Evolutionary conservation across 2,329 filamentous ascomycete genomes (phyloP), one percentile per base, ranked within the genome.

Genomic region (Myriosclerotinia duriaeana): DNA sequence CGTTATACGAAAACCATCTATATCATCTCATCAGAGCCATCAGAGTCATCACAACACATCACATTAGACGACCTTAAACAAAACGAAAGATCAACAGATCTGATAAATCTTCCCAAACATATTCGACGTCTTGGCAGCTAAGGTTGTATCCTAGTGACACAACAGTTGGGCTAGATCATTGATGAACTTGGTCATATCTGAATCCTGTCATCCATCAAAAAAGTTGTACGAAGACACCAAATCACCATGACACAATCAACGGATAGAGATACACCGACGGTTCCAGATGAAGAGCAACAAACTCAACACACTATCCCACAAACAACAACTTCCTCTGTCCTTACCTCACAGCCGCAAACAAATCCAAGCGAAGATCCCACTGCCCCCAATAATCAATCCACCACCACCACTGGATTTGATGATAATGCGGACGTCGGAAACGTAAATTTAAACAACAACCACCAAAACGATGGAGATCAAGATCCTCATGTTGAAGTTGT

Each of bases 401-500:
- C 17, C 17, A 46, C 40, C 8, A 15, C 17, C 26, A 22, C 5
- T 36, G 14, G 22, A 11, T 2, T 22, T 50, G 8, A 34, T 12
- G 42, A 36, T 22, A 22, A 17, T 14, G 2, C 20, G 8, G 14
- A 11, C 1, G 6, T 30, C 12, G 30, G n/a, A 17, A 36, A 15
- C 17, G 26, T 48, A 7, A 48, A 60, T 48, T 20, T 8, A 1
- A 50, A 22, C 14, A 7, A 38, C 12, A 14, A 36, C n/a, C 2
- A 38, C 11, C 44, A 60, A 60, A 48, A 30, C n/a, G 44, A 60
- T 60, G 58, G 58, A 50, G 58, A 38, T 50, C 58, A 60, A 38
- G 58, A 60, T 60, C 26, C 34, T 26, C 12, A 36, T 60, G 58
- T 60, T 11, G 58, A 60, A 60, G 58, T 60, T 12, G 58, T 60